phyloP scores from a whole-genome alignment of 257 asterid genomes.

The Galeopsis tetrahit region DNA sequence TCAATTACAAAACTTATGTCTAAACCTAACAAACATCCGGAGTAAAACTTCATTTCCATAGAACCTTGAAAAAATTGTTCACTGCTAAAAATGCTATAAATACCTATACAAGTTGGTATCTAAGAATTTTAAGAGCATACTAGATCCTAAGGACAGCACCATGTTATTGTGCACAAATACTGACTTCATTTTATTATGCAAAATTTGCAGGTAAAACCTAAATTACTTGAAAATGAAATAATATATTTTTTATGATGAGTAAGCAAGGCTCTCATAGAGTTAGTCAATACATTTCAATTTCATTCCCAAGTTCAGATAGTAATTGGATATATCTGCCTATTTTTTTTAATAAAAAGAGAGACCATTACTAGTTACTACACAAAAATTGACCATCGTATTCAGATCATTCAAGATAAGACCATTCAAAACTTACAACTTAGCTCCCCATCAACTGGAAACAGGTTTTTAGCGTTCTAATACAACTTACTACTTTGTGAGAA shows the following conservation, averaged over 20 bases:
- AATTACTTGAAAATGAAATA: neutral
- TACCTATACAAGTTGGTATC: neutral
- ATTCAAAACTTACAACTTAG: slow-evolving; percentile 8
- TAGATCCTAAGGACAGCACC: slow-evolving; percentile 22
- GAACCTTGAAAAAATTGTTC: neutral
- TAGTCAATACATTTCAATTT: slow-evolving; percentile 23
- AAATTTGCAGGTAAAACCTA: slow-evolving; percentile 12
- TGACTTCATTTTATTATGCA: neutral
- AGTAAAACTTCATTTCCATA: neutral
- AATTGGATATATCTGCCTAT: slow-evolving; percentile 5
- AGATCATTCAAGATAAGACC: slow-evolving; percentile 23
- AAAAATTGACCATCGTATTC: neutral
- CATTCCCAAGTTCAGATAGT: neutral
- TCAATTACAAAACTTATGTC: neutral
- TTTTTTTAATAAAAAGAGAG: neutral
- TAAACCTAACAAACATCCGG: neutral
- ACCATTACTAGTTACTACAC: neutral
- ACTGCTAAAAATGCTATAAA: neutral
- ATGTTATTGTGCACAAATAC: slow-evolving; percentile 2
- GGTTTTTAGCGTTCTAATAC: slow-evolving; percentile 29
- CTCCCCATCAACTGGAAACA: slow-evolving; percentile 25
- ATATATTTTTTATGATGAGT: neutral
- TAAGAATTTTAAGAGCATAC: neutral
- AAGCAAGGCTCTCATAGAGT: slow-evolving; percentile 10
- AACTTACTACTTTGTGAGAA: slow-evolving; percentile 21